Percentiles rank a stretch among this genome's conserved stretches.
Evolutionary conservation across 192 early-diverging fungal genomes (phyloP).

Genomic region (Coemansia asiatica): DNA sequence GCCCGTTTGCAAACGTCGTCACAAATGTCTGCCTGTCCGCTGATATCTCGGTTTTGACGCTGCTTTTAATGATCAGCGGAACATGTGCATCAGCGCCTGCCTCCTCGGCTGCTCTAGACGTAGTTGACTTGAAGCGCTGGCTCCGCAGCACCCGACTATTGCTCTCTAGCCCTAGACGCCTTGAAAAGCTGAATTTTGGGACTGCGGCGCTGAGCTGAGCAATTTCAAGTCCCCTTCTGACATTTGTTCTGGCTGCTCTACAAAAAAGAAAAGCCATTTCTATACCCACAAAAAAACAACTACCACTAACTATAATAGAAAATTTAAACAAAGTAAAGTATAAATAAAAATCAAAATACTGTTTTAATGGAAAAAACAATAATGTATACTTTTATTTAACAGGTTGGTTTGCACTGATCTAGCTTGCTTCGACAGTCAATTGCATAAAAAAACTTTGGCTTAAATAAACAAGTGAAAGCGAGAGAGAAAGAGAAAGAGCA

Average conservation of each 20-base stretch:
- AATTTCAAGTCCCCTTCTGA: not conserved
- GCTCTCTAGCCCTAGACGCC: not conserved
- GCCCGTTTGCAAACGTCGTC: constrained; percentile 85
- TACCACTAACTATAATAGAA: not conserved
- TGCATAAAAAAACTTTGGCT: not conserved
- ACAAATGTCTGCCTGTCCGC: constrained; percentile 55
- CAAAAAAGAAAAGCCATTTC: not conserved
- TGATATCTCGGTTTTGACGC: constrained; percentile 15
- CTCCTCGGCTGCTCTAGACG: constrained; percentile 2
- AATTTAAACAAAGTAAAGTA: not conserved
- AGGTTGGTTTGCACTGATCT: no score
- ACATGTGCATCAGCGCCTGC: not conserved
- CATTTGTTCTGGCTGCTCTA: no score
- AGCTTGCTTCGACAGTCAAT: no score
- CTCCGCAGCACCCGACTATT: not conserved
- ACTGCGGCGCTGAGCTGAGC: not conserved
- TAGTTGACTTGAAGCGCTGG: constrained; percentile 27
- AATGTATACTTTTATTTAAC: no score
- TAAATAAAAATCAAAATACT: no score
- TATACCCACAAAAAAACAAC: not conserved
- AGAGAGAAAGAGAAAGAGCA: no score
- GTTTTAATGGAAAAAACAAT: no score
- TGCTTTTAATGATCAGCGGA: constrained; percentile 13
- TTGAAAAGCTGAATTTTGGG: not conserved
- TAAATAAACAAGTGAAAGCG: no score